Base-by-base conservation (phyloP, 1,139 yeast species). In the Candida anutae region DNA sequence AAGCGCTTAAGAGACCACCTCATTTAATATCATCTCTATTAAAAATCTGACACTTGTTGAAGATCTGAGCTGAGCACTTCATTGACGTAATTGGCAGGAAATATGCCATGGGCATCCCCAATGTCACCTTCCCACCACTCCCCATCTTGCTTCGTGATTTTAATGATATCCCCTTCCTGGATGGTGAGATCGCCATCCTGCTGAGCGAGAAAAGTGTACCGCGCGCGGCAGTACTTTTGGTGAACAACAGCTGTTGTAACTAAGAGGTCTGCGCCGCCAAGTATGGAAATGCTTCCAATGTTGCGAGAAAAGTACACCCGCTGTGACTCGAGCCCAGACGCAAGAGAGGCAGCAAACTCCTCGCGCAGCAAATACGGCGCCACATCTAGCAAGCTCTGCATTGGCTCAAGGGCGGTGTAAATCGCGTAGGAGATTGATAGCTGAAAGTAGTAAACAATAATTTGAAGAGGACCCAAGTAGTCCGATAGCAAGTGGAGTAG, bases 91-190 rank as follows among this genome's bases (percentile, higher is more conserved):
- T 71, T 76, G 5, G 57, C 44, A 2, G 85, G 84, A 40, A 77
- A 74, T 13, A 58, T 37, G 0, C 84, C 85, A 15, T 48, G 36
- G 15, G 48, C 38, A 0, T 73, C 78, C 26, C 61, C 54, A 5
- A 63, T 39, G 39, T 63, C 62, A 2, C 83, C 84, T 34, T 62
- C 62, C 81, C 82, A 77, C 84, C 84, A 77, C 17, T 55, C 51
- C 3, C 65, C 67, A 1, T 58, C 53, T 14, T 46, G 51, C 28
- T 63, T 66, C 17, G 70, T 34, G 2, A 77, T 53, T 23, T 46
- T 51, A 21, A 77, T 62, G 25, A 46, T 42, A 34, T 74, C 80
- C 6, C 79, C 80, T 21, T 46, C 53, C 16, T 52, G 40, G 36
- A 77, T 62, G 3, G 65, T 41, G 16, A 77, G 56, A 41, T 77